Conservation (phyloP, 306 rosid genomes). For the Dryas octopetala region DNA sequence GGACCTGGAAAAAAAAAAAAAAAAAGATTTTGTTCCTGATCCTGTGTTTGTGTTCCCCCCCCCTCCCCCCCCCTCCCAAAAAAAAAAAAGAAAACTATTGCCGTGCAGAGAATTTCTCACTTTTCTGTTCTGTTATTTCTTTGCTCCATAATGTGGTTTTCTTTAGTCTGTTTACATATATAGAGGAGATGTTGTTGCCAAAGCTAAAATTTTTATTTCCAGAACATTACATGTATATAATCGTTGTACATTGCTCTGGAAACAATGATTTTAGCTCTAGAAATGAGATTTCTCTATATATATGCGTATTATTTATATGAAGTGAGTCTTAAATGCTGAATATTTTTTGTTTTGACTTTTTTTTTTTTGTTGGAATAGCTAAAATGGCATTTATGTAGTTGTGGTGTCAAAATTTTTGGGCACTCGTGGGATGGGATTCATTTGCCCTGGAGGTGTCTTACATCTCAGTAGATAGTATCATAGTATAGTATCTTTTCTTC, state of each 20-base stretch:
- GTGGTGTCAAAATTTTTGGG: background rate
- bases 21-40: too few relatives aligned
- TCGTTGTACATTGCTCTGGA: background rate
- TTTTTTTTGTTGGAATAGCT: background rate
- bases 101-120: too few relatives aligned
- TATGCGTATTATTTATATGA: background rate
- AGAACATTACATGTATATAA: background rate
- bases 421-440: background rate
- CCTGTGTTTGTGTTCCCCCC: too few relatives aligned
- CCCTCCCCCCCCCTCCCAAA: too few relatives aligned
- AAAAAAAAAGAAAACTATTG: too few relatives aligned
- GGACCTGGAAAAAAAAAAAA: too few relatives aligned
- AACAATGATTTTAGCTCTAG: background rate
- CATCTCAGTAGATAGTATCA: background rate
- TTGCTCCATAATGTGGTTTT: too few relatives aligned
- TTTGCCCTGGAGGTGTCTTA: background rate
- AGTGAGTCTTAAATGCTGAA: background rate
- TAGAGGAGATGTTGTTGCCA: background rate
- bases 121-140: too few relatives aligned
- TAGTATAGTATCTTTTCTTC: background rate
- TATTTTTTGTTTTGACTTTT: background rate
- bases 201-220: background rate
- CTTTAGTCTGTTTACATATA: too few relatives aligned
- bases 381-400: background rate
- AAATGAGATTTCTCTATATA: background rate